phyloP scores from a whole-genome alignment of 225 moss, liverwort and hornwort genomes.

The Bryoerythrophyllum caledonicum region DNA sequence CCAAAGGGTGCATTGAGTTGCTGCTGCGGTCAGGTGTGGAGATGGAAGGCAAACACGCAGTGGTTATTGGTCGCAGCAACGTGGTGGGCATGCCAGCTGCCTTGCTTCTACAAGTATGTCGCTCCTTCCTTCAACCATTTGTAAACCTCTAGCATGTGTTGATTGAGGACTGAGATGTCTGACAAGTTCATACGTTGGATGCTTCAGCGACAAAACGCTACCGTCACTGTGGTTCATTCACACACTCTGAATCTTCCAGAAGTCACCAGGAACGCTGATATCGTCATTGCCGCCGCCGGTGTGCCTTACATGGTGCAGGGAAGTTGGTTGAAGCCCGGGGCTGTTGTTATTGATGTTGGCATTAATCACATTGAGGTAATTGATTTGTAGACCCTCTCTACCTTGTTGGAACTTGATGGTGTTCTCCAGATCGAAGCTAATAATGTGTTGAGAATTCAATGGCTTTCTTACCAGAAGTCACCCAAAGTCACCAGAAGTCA shows the following conservation, averaged over 20 bases:
- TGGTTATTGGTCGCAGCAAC: slow-evolving; percentile 91
- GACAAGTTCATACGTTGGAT: slow-evolving; percentile 16
- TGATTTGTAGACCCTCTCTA: slow-evolving; percentile 25
- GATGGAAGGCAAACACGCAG: slow-evolving; percentile 85
- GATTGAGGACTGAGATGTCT: not conserved
- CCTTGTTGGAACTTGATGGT: not conserved
- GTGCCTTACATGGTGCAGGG: slow-evolving; percentile 80
- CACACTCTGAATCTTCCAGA: slow-evolving; percentile 85
- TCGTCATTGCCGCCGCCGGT: slow-evolving; percentile 85
- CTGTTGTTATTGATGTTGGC: slow-evolving; percentile 92
- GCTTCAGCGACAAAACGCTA: slow-evolving; percentile 75
- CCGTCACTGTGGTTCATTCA: slow-evolving; percentile 88
- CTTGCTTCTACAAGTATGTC: slow-evolving; percentile 81
- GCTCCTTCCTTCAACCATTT: not conserved
- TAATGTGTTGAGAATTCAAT: not conserved
- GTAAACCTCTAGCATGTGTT: not conserved
- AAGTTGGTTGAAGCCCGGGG: slow-evolving; percentile 96
- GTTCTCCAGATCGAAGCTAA: not conserved
- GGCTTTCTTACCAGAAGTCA: no score
- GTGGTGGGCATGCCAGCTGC: slow-evolving; percentile 94
- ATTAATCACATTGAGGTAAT: slow-evolving; percentile 80
- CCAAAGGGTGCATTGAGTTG: slow-evolving; percentile 89
- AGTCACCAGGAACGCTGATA: slow-evolving; percentile 73
- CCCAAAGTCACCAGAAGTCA: no score
- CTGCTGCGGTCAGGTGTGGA: slow-evolving; percentile 76